phyloP scores from a whole-genome alignment of 352 stramenopile species.

The Phytopythium vexans region DNA sequence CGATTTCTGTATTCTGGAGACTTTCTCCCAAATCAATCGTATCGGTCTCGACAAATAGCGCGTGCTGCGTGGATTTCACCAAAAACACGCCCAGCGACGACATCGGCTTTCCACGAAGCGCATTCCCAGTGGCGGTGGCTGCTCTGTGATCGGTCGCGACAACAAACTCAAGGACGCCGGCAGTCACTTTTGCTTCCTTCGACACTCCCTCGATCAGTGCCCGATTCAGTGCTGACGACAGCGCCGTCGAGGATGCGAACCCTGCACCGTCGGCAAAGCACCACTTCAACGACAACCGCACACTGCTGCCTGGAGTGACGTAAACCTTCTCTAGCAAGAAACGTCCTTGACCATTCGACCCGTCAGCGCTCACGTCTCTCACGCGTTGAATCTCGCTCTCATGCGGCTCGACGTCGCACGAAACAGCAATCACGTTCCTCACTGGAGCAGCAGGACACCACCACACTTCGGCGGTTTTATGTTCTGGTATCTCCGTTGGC shows the following conservation, averaged over 20 bases:
- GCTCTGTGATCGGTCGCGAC: background rate
- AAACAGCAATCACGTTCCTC: slow-evolving; percentile 47
- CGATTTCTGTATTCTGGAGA: slow-evolving; percentile 57
- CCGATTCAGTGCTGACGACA: slow-evolving; percentile 67
- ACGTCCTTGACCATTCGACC: background rate
- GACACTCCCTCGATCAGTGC: slow-evolving; percentile 64
- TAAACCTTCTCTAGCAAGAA: slow-evolving; percentile 40
- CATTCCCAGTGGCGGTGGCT: background rate
- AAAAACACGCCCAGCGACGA: slow-evolving; percentile 54
- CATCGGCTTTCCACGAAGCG: slow-evolving; percentile 5
- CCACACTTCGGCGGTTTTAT: slow-evolving; percentile 35
- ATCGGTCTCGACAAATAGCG: slow-evolving; percentile 66
- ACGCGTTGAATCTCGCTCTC: slow-evolving; percentile 4
- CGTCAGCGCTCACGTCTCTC: slow-evolving; percentile 4
- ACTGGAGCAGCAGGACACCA: slow-evolving; percentile 55
- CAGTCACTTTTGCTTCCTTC: slow-evolving; percentile 42
- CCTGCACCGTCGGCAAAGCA: slow-evolving; percentile 57
- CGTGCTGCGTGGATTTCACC: slow-evolving; percentile 64
- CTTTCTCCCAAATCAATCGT: slow-evolving; percentile 75
- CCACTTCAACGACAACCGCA: slow-evolving; percentile 59
- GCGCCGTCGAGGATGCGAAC: slow-evolving; percentile 56
- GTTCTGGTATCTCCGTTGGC: slow-evolving; percentile 1
- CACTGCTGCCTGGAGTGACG: slow-evolving; percentile 24
- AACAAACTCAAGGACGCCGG: slow-evolving; percentile 60
- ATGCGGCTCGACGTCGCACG: slow-evolving; percentile 31